Conservation (phyloP, 2,329 filamentous ascomycete genomes). For the Zymoseptoria ardabiliae region DNA sequence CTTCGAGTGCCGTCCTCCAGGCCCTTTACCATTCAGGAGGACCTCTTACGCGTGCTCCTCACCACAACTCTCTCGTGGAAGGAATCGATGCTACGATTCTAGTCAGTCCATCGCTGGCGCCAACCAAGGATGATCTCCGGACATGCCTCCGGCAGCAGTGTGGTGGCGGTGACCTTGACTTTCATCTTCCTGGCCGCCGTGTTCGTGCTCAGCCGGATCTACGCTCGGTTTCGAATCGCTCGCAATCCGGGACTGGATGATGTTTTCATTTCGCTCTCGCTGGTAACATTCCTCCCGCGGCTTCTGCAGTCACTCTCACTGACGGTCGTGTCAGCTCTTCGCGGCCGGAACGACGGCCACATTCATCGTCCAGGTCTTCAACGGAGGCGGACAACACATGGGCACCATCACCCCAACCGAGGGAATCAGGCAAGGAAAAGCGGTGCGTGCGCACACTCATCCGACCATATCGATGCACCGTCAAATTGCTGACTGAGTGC, state of each 20-base stretch:
- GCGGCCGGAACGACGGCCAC: conserved; percentile 10
- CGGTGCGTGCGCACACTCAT: conserved; percentile 3
- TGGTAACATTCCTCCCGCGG: conserved; percentile 5
- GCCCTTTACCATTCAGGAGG: neutral
- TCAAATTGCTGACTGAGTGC: neutral
- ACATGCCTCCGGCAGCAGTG: conserved; percentile 15
- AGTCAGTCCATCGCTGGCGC: neutral
- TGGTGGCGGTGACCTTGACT: conserved; percentile 13
- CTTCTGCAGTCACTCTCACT: neutral
- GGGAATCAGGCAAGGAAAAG: conserved; percentile 13
- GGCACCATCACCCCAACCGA: conserved; percentile 9
- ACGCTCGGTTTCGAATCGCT: conserved; percentile 15
- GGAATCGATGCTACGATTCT: neutral
- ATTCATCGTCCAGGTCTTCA: conserved; percentile 16
- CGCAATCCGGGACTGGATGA: conserved; percentile 20
- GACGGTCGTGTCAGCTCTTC: conserved; percentile 7
- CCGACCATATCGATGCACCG: neutral
- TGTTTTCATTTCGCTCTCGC: conserved; percentile 15
- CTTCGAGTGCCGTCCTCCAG: neutral
- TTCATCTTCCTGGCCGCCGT: conserved; percentile 17
- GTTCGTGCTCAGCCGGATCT: conserved; percentile 15
- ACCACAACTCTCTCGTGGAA: neutral
- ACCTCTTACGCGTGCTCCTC: neutral
- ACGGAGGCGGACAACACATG: conserved; percentile 17
- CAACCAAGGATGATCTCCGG: conserved; percentile 11